Conservation (phyloP, 2,329 filamentous ascomycete species). For the Fusarium nurragi region DNA sequence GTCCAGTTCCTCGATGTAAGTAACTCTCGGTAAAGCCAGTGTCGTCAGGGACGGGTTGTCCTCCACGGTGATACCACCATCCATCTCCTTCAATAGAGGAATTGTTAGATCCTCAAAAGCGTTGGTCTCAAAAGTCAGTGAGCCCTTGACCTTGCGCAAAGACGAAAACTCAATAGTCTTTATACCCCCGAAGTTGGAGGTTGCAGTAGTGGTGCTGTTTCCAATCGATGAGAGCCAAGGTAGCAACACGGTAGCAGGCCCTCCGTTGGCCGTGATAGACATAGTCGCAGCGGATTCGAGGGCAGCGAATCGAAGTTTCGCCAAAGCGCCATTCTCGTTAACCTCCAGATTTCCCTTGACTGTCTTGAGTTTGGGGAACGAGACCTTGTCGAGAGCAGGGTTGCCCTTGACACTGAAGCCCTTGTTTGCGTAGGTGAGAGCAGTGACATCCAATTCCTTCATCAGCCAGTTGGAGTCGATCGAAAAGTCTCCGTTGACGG, state of each 20-base stretch:
- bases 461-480: constrained; percentile 39
- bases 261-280: constrained; percentile 40
- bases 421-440: constrained; percentile 37
- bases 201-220: constrained; percentile 39
- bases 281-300: constrained; percentile 42
- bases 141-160: constrained; percentile 37
- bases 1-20: constrained; percentile 34
- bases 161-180: constrained; percentile 39
- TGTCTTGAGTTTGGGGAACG: constrained; percentile 38
- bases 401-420: constrained; percentile 39
- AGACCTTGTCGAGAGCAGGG: constrained; percentile 28
- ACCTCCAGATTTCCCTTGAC: constrained; percentile 42
- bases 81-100: constrained; percentile 39
- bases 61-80: constrained; percentile 41
- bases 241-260: constrained; percentile 27
- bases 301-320: constrained; percentile 28
- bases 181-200: constrained; percentile 34
- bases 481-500: constrained; percentile 39
- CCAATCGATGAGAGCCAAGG: constrained; percentile 39
- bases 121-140: constrained; percentile 38
- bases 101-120: constrained; percentile 36
- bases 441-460: constrained; percentile 25
- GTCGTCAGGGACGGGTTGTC: constrained; percentile 39
- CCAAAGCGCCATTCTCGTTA: constrained; percentile 38
- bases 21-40: constrained; percentile 40